Conservation (phyloP, 306 rosid genomes). For the Neltuma alba region DNA sequence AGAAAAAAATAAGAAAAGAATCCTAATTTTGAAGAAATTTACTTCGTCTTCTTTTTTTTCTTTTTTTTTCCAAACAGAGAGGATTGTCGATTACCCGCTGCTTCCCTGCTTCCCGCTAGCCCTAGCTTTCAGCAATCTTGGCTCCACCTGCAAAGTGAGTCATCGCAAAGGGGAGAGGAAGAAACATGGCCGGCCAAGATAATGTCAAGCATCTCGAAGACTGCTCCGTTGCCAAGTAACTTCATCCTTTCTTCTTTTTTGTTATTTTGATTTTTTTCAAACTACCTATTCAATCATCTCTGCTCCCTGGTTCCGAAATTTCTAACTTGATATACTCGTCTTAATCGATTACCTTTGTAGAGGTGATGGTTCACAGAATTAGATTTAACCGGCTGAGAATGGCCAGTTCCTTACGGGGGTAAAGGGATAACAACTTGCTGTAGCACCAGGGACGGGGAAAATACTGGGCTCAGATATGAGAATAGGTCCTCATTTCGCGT, state of each 20-base stretch:
- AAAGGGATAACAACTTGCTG: neutral
- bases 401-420: neutral
- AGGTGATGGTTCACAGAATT: neutral
- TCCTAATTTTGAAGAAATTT: too few species aligned
- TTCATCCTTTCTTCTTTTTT: neutral
- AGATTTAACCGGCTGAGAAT: neutral
- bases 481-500: slow-evolving; percentile 12
- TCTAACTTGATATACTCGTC: slow-evolving; percentile 5
- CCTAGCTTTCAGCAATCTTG: neutral
- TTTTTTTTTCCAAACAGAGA: neutral
- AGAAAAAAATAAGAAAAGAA: too few species aligned
- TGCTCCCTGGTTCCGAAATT: slow-evolving; percentile 3
- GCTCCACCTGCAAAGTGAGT: neutral
- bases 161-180: neutral
- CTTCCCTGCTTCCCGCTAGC: neutral
- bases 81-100: neutral
- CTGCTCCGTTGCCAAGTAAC: slow-evolving; percentile 89
- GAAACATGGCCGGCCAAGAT: slow-evolving; percentile 70
- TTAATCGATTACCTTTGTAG: neutral
- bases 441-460: neutral
- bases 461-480: neutral
- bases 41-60: too few species aligned
- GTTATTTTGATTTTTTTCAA: neutral
- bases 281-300: neutral
- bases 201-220: slow-evolving; percentile 81